These are phyloP conservation scores for Paramecium caudatum DNA, from an alignment of 73 alveolate species.

Conservation along the genomic window DNA sequence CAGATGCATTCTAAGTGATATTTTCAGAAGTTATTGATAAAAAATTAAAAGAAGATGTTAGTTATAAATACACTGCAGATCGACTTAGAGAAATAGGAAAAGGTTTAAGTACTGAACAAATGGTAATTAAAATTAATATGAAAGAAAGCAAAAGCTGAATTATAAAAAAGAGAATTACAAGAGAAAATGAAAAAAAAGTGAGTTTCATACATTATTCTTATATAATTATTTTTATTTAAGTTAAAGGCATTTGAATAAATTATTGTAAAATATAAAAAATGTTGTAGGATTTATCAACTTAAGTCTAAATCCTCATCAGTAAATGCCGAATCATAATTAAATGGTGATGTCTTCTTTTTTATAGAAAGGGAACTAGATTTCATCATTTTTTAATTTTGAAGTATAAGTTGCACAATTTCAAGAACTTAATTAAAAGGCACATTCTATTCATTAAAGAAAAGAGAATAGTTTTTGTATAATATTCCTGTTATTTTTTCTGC, in stretches of 20 bases:
- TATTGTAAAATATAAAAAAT: too few relatives aligned
- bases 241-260: constrained; percentile 1
- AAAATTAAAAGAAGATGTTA: constrained; percentile 53
- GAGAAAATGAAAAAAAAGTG: constrained; percentile 63
- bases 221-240: background rate
- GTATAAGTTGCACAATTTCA: constrained; percentile 7
- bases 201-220: background rate
- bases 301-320: constrained; percentile 32
- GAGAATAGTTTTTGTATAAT: background rate
- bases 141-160: constrained; percentile 50
- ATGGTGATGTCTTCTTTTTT: constrained; percentile 9
- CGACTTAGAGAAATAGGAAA: constrained; percentile 63
- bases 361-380: constrained; percentile 30
- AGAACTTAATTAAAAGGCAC: background rate
- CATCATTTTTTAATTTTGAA: constrained; percentile 18
- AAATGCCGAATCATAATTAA: constrained; percentile 6
- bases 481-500: constrained; percentile 39
- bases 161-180: constrained; percentile 43
- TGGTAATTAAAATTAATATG: background rate
- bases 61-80: constrained; percentile 58
- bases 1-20: constrained; percentile 61
- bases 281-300: too few relatives aligned
- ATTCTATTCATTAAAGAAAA: constrained; percentile 37
- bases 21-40: constrained; percentile 59
- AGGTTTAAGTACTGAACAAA: constrained; percentile 44